A percentile compares a stretch with the other conserved stretches of the same genome.
Conservation (phyloP, 2,329 filamentous ascomycete genomes). For the Huntiella abstrusa region DNA sequence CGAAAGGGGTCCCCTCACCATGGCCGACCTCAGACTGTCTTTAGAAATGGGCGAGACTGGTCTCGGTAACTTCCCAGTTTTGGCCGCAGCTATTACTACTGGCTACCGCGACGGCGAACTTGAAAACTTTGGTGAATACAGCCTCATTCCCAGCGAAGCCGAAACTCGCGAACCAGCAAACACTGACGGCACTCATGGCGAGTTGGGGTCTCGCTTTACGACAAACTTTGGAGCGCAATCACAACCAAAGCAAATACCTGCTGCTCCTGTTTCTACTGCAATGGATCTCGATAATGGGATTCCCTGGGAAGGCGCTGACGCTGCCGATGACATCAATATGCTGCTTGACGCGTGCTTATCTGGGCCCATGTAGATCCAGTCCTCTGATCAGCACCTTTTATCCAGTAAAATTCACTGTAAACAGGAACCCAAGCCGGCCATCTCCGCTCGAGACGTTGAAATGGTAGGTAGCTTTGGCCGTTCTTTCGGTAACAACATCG, state of each 20-base stretch:
- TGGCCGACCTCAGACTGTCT: conserved; percentile 61
- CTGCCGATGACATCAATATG: conserved; percentile 33
- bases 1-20: conserved; percentile 51
- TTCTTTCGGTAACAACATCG: too few species aligned
- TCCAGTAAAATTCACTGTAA: too few species aligned
- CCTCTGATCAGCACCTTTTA: background rate
- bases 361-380: conserved; percentile 13
- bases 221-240: conserved; percentile 5
- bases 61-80: conserved; percentile 57
- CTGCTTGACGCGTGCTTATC: conserved; percentile 38
- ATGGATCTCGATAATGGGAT: conserved; percentile 41
- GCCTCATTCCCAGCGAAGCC: conserved; percentile 26
- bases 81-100: conserved; percentile 51
- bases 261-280: conserved; percentile 17
- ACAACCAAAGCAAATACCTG: background rate
- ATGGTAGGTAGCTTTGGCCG: too few species aligned
- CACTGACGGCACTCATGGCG: conserved; percentile 18
- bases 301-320: conserved; percentile 44
- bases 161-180: conserved; percentile 10
- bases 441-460: too few species aligned
- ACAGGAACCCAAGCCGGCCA: too few species aligned
- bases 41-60: conserved; percentile 58
- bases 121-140: conserved; percentile 45
- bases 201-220: conserved; percentile 23
- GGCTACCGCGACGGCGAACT: conserved; percentile 60